Conservation (phyloP, 257 asterid genomes). For the Rubia yunnanensis region DNA sequence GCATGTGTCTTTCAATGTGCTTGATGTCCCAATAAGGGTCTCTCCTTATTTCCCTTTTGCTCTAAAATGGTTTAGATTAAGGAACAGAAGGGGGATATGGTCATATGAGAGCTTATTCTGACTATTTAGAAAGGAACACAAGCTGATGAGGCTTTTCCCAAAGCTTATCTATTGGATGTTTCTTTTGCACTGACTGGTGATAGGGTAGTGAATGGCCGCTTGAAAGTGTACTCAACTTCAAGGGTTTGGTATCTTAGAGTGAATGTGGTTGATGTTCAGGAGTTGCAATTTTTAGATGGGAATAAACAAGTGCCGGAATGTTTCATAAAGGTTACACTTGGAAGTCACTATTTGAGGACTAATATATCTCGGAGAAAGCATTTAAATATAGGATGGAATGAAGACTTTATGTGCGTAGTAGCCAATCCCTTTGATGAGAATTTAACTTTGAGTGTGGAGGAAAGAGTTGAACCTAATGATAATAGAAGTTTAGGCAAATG, state of each 20-base stretch:
- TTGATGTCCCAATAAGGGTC: too few species aligned
- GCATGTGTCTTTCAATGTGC: too few species aligned
- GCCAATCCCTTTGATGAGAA: constrained; percentile 84
- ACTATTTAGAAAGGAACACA: constrained; percentile 88
- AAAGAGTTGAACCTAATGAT: constrained; percentile 41
- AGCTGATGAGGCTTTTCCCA: too few species aligned
- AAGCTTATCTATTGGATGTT: constrained; percentile 74
- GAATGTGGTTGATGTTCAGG: too few species aligned
- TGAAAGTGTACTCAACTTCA: constrained; percentile 80
- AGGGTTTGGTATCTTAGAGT: constrained; percentile 82
- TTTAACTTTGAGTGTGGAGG: constrained; percentile 56
- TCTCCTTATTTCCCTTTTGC: too few species aligned
- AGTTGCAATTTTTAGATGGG: too few species aligned
- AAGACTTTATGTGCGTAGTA: constrained; percentile 73
- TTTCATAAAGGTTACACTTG: too few species aligned
- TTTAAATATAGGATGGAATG: constrained; percentile 63
- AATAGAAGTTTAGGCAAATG: constrained; percentile 64
- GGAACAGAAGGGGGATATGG: constrained; percentile 41
- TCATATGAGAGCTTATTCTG: constrained; percentile 63
- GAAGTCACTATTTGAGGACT: constrained; percentile 48
- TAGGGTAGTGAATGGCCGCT: constrained; percentile 48
- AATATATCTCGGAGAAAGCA: constrained; percentile 38
- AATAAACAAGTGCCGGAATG: too few species aligned
- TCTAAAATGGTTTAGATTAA: constrained; percentile 76
- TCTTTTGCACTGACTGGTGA: constrained; percentile 38